Conservation (phyloP, 225 moss, liverwort and hornwort genomes). For the Pleurozium schreberi region DNA sequence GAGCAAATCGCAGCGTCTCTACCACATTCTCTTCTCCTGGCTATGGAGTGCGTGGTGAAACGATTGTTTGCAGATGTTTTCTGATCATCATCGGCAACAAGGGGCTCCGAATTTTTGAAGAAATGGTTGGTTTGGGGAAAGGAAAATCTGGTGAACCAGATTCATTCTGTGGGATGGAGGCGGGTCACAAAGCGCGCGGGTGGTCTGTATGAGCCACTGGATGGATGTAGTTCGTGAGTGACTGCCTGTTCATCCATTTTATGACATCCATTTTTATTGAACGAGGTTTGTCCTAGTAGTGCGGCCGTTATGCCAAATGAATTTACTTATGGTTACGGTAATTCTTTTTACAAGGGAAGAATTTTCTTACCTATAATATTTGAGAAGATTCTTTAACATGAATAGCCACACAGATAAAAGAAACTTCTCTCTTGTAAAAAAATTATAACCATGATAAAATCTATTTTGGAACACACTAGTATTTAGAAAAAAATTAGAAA, state of each 20-base stretch:
- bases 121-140: neutral
- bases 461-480: neutral
- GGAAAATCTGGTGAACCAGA: constrained; percentile 1
- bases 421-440: neutral
- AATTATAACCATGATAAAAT: neutral
- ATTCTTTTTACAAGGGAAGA: neutral
- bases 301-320: rapidly evolving
- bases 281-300: neutral
- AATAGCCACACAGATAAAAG: neutral
- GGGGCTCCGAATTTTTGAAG: neutral
- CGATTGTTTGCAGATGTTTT: neutral
- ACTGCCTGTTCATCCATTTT: neutral
- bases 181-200: neutral
- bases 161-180: neutral
- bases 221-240: neutral
- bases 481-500: rapidly evolving
- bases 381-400: too few species aligned
- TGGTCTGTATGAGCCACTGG: neutral
- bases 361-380: rapidly evolving
- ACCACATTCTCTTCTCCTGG: neutral
- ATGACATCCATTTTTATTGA: neutral
- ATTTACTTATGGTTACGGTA: neutral
- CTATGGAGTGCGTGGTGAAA: neutral
- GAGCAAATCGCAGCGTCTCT: neutral
- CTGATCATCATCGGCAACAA: neutral